Conservation (phyloP, 78 protist genomes). For the Dictyostelium intermedium region DNA sequence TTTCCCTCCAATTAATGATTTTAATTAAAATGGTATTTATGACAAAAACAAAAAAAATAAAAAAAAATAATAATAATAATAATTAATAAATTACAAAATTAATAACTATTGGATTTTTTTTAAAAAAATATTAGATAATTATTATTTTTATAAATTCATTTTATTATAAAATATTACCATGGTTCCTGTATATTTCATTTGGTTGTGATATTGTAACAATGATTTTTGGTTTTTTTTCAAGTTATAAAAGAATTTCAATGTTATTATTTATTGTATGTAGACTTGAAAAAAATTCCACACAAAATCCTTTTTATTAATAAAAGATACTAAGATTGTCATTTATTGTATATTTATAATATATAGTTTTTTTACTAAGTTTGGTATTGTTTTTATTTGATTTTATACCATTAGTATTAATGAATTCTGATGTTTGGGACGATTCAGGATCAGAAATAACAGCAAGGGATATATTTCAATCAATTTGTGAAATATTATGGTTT, state of each 20-base stretch:
- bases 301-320: no score
- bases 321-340: no score
- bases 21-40: not conserved
- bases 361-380: constrained; percentile 36
- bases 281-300: no score
- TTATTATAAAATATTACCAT: constrained; percentile 6
- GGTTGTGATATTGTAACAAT: not conserved
- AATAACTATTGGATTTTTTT: no score
- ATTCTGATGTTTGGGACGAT: constrained; percentile 4
- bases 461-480: constrained; percentile 28
- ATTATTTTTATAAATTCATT: not conserved
- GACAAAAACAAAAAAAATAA: no score
- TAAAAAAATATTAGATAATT: no score
- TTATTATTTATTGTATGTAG: constrained; percentile 39
- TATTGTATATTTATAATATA: no score
- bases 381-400: constrained; percentile 37
- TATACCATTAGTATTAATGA: constrained; percentile 39
- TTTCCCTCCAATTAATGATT: not conserved
- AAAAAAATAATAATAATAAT: no score
- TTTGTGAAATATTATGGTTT: constrained; percentile 28
- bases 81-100: not conserved
- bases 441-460: not conserved
- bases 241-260: constrained; percentile 6
- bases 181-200: constrained; percentile 27
- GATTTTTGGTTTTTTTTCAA: constrained; percentile 1